A percentile compares a stretch with the other conserved stretches of the same genome.
These are phyloP conservation scores for Elsinoe fawcettii DNA, from an alignment of 2,329 filamentous ascomycete genomes.

Conservation along the genomic window DNA sequence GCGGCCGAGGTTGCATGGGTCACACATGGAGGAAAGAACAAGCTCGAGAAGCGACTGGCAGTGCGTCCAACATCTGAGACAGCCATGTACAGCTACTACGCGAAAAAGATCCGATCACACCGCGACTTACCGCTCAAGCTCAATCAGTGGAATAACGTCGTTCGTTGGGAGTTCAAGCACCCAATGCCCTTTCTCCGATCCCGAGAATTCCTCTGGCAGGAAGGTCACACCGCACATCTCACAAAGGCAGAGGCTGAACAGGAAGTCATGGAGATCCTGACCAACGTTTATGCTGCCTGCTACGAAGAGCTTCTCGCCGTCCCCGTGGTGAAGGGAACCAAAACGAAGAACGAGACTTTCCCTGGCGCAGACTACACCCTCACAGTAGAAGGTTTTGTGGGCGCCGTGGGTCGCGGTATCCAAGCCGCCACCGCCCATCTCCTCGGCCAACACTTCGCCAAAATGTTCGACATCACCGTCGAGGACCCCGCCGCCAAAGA, in stretches of 20 bases:
- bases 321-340: slow-evolving; percentile 84
- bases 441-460: slow-evolving; percentile 95
- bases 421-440: slow-evolving; percentile 93
- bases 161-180: slow-evolving; percentile 97
- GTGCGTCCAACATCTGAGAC: slow-evolving; percentile 64
- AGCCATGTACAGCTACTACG: slow-evolving; percentile 93
- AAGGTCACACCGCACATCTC: slow-evolving; percentile 88
- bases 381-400: slow-evolving; percentile 94
- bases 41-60: slow-evolving; percentile 73
- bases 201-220: slow-evolving; percentile 96
- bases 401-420: slow-evolving; percentile 89
- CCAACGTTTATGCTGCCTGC: slow-evolving; percentile 77
- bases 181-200: slow-evolving; percentile 77
- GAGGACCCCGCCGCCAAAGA: slow-evolving; percentile 70
- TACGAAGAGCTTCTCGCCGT: slow-evolving; percentile 93
- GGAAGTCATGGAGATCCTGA: slow-evolving; percentile 83
- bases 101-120: slow-evolving; percentile 95
- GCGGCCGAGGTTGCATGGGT: slow-evolving; percentile 88
- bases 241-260: slow-evolving; percentile 71
- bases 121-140: slow-evolving; percentile 87
- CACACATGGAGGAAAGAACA: slow-evolving; percentile 81
- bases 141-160: slow-evolving; percentile 96
- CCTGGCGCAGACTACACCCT: slow-evolving; percentile 94
- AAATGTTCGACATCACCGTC: slow-evolving; percentile 98
- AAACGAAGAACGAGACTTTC: slow-evolving; percentile 98